Evolutionary conservation across 257 asterid species (phyloP).

Genomic region (Verbena officinalis): DNA sequence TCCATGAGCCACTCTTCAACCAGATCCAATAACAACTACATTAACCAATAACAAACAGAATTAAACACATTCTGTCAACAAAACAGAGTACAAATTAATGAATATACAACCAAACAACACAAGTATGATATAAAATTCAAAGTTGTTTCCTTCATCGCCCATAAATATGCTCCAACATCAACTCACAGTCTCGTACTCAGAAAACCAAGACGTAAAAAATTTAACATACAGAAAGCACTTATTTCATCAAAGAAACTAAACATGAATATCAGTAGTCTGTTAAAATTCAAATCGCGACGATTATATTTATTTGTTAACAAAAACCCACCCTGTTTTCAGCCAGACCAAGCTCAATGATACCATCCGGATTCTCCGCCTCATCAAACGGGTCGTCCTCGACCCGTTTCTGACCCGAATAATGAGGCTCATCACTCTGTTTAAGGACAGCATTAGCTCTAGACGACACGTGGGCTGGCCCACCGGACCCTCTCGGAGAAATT

Average conservation of each 20-base stretch:
- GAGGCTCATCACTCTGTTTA: conserved; percentile 46
- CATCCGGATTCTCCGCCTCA: conserved; percentile 50
- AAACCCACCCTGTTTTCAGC: conserved; percentile 58
- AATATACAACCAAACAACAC: conserved; percentile 5
- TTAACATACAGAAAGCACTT: not conserved
- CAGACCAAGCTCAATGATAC: conserved; percentile 61
- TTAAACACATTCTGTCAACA: not conserved
- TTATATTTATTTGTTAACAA: not conserved
- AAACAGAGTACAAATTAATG: not conserved
- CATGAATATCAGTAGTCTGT: not conserved
- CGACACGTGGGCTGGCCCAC: conserved; percentile 48
- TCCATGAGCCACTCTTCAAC: conserved; percentile 60
- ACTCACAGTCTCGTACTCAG: conserved; percentile 1
- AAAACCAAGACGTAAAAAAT: not conserved
- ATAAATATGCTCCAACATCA: not conserved
- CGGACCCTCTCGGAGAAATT: conserved; percentile 45
- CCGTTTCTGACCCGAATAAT: conserved; percentile 44
- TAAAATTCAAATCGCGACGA: not conserved
- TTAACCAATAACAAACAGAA: conserved; percentile 5
- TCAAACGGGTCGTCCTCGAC: conserved; percentile 55
- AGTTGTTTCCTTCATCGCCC: not conserved
- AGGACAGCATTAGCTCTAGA: conserved; percentile 47
- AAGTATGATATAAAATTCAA: not conserved
- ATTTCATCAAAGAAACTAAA: not conserved
- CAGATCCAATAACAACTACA: conserved; percentile 54